These are phyloP conservation scores for Aspergillus ellipticus DNA, from an alignment of 495 filamentous ascomycete genomes.

Conservation along the genomic window DNA sequence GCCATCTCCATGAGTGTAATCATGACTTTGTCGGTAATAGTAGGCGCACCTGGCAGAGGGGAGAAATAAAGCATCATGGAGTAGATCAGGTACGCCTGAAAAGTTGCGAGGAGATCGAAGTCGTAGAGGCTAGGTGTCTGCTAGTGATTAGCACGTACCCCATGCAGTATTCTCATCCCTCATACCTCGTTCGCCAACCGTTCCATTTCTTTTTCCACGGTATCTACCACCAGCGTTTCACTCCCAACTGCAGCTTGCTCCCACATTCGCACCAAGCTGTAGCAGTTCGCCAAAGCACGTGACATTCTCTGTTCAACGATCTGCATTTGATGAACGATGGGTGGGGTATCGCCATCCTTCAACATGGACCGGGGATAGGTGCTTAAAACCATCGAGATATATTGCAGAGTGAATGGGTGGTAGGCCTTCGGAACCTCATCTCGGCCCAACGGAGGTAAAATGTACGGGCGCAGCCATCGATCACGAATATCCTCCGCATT, in stretches of 20 bases:
- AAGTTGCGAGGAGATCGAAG: conserved; percentile 33
- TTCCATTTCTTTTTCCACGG: conserved; percentile 37
- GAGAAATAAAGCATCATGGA: conserved; percentile 41
- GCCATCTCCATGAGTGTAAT: conserved; percentile 47
- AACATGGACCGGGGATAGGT: conserved; percentile 33
- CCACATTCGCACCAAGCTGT: conserved; percentile 43
- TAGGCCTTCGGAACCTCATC: conserved; percentile 33
- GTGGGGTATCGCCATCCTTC: conserved; percentile 27
- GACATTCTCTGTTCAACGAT: conserved; percentile 12
- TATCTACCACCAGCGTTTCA: conserved; percentile 29
- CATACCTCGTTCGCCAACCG: conserved; percentile 21
- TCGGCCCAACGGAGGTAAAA: conserved; percentile 28
- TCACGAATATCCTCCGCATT: conserved; percentile 37
- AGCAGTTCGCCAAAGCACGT: conserved; percentile 37
- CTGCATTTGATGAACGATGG: conserved; percentile 39
- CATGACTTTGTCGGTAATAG: conserved; percentile 30
- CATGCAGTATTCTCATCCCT: no score
- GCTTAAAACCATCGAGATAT: conserved; percentile 36
- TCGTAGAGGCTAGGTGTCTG: conserved; percentile 21
- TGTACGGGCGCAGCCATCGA: conserved; percentile 33
- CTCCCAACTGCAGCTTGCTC: conserved; percentile 34
- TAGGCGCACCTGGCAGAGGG: conserved; percentile 11
- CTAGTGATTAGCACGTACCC: not conserved
- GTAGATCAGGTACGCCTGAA: conserved; percentile 50
- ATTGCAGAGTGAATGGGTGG: conserved; percentile 28